Evolutionary conservation across 2,329 filamentous ascomycete genomes (phyloP).

Genomic region (Aspergillus sojae): DNA sequence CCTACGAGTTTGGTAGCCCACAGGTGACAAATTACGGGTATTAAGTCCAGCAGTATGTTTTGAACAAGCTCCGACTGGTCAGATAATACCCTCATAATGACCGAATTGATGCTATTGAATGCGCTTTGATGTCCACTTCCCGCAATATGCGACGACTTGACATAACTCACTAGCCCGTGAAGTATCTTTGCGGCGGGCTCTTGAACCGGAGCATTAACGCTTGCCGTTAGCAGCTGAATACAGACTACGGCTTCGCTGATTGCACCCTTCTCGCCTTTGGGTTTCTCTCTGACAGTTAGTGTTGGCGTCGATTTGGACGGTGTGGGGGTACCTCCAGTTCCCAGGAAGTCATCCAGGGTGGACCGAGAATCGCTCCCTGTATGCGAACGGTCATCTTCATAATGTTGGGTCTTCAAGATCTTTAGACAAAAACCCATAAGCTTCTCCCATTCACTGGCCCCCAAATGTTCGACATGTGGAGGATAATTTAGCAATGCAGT

Average conservation of each 20-base stretch:
- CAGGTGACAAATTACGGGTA: conserved; percentile 73
- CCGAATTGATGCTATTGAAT: conserved; percentile 73
- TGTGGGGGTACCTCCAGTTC: conserved; percentile 31
- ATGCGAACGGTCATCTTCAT: conserved; percentile 33
- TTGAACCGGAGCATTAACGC: conserved; percentile 68
- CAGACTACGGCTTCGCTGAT: conserved; percentile 65
- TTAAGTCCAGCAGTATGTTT: conserved; percentile 60
- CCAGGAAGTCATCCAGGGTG: conserved; percentile 30
- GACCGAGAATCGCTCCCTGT: conserved; percentile 31
- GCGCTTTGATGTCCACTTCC: conserved; percentile 70
- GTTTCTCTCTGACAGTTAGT: conserved; percentile 29
- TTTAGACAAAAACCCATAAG: conserved; percentile 71
- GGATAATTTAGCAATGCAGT: conserved; percentile 69
- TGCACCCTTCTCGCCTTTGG: conserved; percentile 36
- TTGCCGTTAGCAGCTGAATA: conserved; percentile 64
- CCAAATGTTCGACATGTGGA: conserved; percentile 79
- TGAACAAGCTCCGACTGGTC: conserved; percentile 69
- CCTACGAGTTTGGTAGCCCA: conserved; percentile 74
- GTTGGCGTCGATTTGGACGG: conserved; percentile 33
- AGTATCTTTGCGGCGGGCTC: conserved; percentile 60
- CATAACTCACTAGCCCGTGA: conserved; percentile 59
- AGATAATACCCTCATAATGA: conserved; percentile 67
- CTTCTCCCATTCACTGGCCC: conserved; percentile 66
- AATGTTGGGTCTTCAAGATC: conserved; percentile 52
- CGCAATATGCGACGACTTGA: conserved; percentile 62